Base-by-base conservation (phyloP, 73 alveolate species). In the Breviolum minutum region DNA sequence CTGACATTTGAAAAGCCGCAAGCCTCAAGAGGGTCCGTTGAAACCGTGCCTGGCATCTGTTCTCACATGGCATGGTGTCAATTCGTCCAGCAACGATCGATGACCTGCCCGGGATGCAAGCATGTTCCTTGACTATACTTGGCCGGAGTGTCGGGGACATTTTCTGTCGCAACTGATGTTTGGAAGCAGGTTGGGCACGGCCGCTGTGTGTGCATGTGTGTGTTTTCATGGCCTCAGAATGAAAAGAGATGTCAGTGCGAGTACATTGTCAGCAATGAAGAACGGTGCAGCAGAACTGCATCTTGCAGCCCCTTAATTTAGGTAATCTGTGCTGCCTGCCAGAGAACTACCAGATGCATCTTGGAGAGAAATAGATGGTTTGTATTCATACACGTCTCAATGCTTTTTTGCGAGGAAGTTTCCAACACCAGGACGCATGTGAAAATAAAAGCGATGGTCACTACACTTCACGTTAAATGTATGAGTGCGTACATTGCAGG, bases 51-150 rank as follows among this genome's bases (percentile, higher is more conserved):
- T 40, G 54, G 54, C 54, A 40, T 40, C 54, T 40, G 54, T 40
- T 40, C 54, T 68, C 20, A 13, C 83, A 48, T 40, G 81, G 96
- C 84, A 90, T 90, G 96, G 96, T 90, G 63, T 90, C 96, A 60
- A 90, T 90, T 60, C 96, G 96, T 6, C 96, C 96, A 22, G 96
- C 96, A 76, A 90, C 96, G 48, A 90, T 90, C 96, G 96, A 90
- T 90, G 96, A 90, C 96, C 26, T 90, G 61, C 96, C 96, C 19
- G 96, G 96, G 61, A 90, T 90, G 96, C 96, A 90, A 80, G 96
- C 96, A 54, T 90, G 96, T 48, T 61, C 22, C 96, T 32, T 20
- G 70, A 7, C 77, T 8, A 62, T 62, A 77, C 17, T 14, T 68
- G 17, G 77, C n/a, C 24, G 77, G 4, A 68, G 17, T 68, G 77